Conservation (phyloP, 208 protist species). For the Herpetomonas tarakana region DNA sequence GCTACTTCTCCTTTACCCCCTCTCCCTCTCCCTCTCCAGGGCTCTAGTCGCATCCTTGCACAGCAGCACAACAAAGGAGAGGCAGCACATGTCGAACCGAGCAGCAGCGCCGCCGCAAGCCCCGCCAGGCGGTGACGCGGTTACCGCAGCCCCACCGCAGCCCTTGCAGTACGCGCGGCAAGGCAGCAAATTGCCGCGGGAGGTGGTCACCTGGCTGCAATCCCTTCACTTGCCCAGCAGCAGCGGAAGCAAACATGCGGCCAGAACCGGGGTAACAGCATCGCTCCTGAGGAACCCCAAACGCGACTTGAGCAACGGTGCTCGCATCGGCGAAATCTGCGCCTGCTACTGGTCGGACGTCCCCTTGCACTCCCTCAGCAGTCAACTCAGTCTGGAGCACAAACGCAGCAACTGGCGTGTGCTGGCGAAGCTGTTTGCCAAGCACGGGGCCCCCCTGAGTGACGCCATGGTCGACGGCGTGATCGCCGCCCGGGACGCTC, state of each 20-base stretch:
- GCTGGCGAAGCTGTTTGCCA: slow-evolving; percentile 61
- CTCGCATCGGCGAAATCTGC: slow-evolving; percentile 92
- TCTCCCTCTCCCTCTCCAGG: too few species aligned
- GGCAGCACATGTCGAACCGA: too few species aligned
- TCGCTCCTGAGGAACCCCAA: slow-evolving; percentile 74
- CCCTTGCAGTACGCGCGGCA: slow-evolving; percentile 3
- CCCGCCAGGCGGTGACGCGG: neutral
- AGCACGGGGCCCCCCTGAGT: slow-evolving; percentile 58
- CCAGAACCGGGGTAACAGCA: too few species aligned
- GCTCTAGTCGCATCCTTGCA: too few species aligned
- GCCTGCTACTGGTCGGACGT: slow-evolving; percentile 89
- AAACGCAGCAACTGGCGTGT: slow-evolving; percentile 91
- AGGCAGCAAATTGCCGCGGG: slow-evolving; percentile 59
- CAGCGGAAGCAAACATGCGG: neutral
- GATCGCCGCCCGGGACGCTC: slow-evolving; percentile 51
- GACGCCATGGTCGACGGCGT: slow-evolving; percentile 80
- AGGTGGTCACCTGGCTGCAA: slow-evolving; percentile 91
- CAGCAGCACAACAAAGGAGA: too few species aligned
- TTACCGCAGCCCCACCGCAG: neutral
- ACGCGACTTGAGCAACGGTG: slow-evolving; percentile 92
- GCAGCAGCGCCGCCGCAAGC: neutral
- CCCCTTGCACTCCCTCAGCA: slow-evolving; percentile 91
- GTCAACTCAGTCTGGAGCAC: slow-evolving; percentile 49
- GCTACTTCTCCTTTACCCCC: too few species aligned
- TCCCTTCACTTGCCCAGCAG: slow-evolving; percentile 71